phyloP scores from a whole-genome alignment of 306 rosid genomes.

The Quercus cerris region DNA sequence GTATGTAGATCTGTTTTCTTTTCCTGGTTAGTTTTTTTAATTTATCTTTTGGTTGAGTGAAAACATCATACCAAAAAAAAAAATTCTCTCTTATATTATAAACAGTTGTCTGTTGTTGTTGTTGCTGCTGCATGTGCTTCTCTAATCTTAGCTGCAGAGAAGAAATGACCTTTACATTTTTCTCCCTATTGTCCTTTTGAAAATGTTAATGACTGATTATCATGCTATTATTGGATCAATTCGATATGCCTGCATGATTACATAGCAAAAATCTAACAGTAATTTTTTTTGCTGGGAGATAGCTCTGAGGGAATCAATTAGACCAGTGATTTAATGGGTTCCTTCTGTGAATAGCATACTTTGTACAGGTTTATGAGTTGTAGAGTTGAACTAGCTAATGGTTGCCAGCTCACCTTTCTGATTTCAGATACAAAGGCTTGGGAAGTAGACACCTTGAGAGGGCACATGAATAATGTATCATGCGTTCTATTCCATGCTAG shows the following conservation, averaged over 20 bases:
- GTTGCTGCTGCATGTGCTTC: background rate
- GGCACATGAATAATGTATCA: constrained; percentile 96
- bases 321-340: background rate
- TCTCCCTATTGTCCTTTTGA: background rate
- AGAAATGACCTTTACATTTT: no score
- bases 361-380: background rate
- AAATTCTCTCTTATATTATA: background rate
- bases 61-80: background rate
- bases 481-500: constrained; percentile 93
- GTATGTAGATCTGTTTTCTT: background rate
- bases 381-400: background rate
- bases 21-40: background rate
- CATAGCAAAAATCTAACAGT: background rate
- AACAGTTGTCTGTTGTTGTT: background rate
- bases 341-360: background rate
- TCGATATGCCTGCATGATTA: background rate
- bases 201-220: background rate
- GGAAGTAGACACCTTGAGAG: constrained; percentile 97
- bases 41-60: background rate
- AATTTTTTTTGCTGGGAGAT: background rate
- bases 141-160: background rate
- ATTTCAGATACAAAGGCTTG: constrained; percentile 95
- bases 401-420: background rate
- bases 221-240: no score
- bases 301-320: background rate